Base-by-base conservation (phyloP, 306 rosid species). In the Ormosia emarginata region DNA sequence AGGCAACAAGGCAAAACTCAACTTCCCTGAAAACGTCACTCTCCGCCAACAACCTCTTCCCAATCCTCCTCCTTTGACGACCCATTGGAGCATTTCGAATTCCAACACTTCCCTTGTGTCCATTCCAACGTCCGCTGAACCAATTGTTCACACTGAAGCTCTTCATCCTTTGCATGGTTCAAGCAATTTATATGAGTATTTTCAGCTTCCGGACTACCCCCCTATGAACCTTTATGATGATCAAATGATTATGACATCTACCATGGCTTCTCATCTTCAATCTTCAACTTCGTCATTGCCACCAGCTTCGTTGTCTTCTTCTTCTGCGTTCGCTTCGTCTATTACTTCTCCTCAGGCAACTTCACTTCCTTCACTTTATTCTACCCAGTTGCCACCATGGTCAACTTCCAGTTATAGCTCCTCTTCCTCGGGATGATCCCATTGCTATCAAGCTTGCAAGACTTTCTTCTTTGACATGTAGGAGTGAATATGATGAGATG, bases 1-100 rank as follows among this genome's bases (percentile, higher is more conserved):
- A 61, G 94, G 92, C 14, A 91, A 82, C 88, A 91, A 91, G 17
- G 94, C 94, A 0, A 91, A 91, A 49, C 94, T 91, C n/a, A 91
- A 91, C 55, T 91, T 91, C 80, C 94, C 94, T 0, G 92, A 91
- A 66, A 89, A 89, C 32, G 94, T 91, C 46, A 79, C 83, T 0
- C 91, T 91, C 50, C 90, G 91, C 0, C 56, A 65, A 12, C 86
- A 47, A 47, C 17, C 55, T 49, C 6, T 12, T 49, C 55, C 3
- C 14, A 49, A 12, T 2, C 8, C 78, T 8, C 12, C 71, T 29
- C 50, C 61, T 44, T 3, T 44, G 13, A 43, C 64, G 56, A 74
- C 79, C 58, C 86, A 74, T 8, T 75, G 71, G 67, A 37, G 37
- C 43, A 7, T 15, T 59, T 44, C 79, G 1, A 70, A 29, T 64